Base-by-base conservation (phyloP, 176 grass and related monocot species). In the Bromus sterilis region DNA sequence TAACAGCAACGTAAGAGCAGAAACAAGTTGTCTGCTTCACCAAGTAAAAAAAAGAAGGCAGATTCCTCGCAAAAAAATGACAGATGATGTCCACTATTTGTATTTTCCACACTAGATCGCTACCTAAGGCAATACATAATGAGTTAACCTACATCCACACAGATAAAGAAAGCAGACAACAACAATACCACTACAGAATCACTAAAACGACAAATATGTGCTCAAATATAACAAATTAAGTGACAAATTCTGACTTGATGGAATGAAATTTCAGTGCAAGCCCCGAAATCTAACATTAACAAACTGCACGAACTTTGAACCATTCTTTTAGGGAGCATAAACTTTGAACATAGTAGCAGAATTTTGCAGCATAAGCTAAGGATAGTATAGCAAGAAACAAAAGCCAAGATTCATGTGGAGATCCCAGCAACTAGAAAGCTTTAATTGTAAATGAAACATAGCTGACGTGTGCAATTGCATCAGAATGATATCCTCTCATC, bases 91-190 rank as follows among this genome's bases (percentile, higher is more conserved):
- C 37, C 39, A 33, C 64, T 76, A 66, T 67, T 58, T 43, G 6
- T 21, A 73, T 37, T 72, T 79, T 79, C 41, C 26, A 15, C 43
- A 57, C 26, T 42, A 48, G 18, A 32, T 32, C 15, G 10, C 24
- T 42, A 65, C 33, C 36, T 3, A 15, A 76, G 26, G 26, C n/a
- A 46, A 61, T 16, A 76, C 11, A 53, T 76, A 67, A 20, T 41
- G 40, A 76, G 31, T 28, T 11, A 68, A 39, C 62, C 71, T 44
- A 43, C 21, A 33, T 42, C 9, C 1, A 43, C 33, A 65, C 7
- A 76, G 49, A 41, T 20, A 41, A 75, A 71, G n/a, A 77, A 21
- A 25, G 36, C 39, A 80, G 71, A 77, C 48, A 85, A 15, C 6
- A 53, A 71, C 51, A 41, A 69, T 77, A 63, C 58, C 24, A 85